These are phyloP conservation scores for Fraxinus nigra DNA, from an alignment of 305 asterid genomes.

Conservation along the genomic window DNA sequence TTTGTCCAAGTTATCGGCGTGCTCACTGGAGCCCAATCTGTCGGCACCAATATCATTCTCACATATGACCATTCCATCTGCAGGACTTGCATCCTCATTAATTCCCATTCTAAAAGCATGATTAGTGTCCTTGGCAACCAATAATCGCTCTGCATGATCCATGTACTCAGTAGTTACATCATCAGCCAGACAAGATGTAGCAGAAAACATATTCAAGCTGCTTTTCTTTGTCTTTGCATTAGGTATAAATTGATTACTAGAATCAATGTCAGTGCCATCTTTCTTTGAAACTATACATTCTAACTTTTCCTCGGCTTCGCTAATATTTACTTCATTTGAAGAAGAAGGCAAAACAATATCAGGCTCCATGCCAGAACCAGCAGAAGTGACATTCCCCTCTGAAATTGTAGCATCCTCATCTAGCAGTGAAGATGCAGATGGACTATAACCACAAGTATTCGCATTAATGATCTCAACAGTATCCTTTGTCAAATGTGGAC, in stretches of 20 bases:
- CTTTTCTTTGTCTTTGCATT: slow-evolving; percentile 27
- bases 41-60: slow-evolving; percentile 21
- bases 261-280: slow-evolving; percentile 25
- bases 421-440: slow-evolving; percentile 20
- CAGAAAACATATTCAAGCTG: slow-evolving; percentile 30
- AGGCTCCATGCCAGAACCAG: slow-evolving; percentile 9
- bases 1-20: slow-evolving; percentile 23
- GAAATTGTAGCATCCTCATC: slow-evolving; percentile 22
- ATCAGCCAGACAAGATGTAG: slow-evolving; percentile 13
- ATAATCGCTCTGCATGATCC: slow-evolving; percentile 22
- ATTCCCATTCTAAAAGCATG: slow-evolving; percentile 18
- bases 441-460: slow-evolving; percentile 15
- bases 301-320: slow-evolving; percentile 22
- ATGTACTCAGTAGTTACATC: slow-evolving; percentile 16
- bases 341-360: slow-evolving; percentile 21
- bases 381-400: slow-evolving; percentile 15
- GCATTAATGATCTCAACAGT: slow-evolving; percentile 14
- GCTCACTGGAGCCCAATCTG: slow-evolving; percentile 21
- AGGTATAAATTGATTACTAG: slow-evolving; percentile 19
- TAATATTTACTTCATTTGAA: slow-evolving; percentile 13
- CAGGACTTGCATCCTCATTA: slow-evolving; percentile 19
- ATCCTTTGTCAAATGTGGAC: slow-evolving; percentile 24
- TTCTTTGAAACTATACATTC: slow-evolving; percentile 23
- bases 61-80: slow-evolving; percentile 23
- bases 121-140: slow-evolving; percentile 14